Evolutionary conservation across 2,329 filamentous ascomycete genomes (phyloP).

Genomic region (Claviceps digitariae): DNA sequence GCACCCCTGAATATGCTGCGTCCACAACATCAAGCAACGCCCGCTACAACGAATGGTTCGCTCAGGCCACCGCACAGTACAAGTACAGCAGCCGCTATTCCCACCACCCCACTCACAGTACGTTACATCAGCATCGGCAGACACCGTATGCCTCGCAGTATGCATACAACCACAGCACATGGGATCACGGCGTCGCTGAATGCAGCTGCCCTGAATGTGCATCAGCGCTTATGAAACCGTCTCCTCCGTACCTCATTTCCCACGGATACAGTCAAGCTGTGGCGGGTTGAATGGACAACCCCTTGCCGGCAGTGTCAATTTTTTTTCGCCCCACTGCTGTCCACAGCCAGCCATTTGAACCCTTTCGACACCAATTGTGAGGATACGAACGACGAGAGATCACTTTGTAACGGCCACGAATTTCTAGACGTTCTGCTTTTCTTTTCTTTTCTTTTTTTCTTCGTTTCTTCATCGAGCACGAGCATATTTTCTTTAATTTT

Average conservation of each 20-base stretch:
- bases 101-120: conserved; percentile 25
- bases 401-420: conserved; percentile 20
- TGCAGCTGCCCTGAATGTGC: conserved; percentile 37
- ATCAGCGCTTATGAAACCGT: conserved; percentile 30
- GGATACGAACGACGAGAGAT: conserved; percentile 1
- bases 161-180: conserved; percentile 31
- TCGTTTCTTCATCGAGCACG: conserved; percentile 16
- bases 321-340: background rate
- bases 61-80: conserved; percentile 29
- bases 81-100: conserved; percentile 33
- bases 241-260: conserved; percentile 32
- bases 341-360: background rate
- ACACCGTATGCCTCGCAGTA: conserved; percentile 29
- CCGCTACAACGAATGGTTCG: conserved; percentile 46
- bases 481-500: conserved; percentile 17
- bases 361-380: background rate
- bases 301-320: background rate
- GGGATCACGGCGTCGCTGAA: conserved; percentile 37
- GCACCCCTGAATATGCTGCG: conserved; percentile 44
- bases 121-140: conserved; percentile 28
- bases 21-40: conserved; percentile 41
- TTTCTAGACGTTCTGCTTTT: conserved; percentile 13
- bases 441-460: conserved; percentile 9
- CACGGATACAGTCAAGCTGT: conserved; percentile 41
- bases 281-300: conserved; percentile 29